Percentiles rank a stretch among this genome's conserved stretches.
Conservation (phyloP, 1,284 basidiomycete genomes). For the Xerocomus nothofagi region DNA sequence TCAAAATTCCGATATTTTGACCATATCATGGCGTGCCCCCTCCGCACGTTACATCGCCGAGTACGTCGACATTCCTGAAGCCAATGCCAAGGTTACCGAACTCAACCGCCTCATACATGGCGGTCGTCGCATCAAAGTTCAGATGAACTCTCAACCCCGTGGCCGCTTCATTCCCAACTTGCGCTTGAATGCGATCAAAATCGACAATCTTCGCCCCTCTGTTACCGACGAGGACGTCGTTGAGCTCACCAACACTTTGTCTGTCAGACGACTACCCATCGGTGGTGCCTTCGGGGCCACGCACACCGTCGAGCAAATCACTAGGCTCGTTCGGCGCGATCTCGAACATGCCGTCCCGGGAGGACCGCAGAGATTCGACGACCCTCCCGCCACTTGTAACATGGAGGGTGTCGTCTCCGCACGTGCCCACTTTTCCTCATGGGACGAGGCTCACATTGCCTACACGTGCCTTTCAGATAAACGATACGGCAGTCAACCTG, state of each 20-base stretch:
- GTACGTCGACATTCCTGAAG: constrained; percentile 29
- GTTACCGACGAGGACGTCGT: constrained; percentile 26
- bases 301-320: constrained; percentile 8
- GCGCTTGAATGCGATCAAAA: constrained; percentile 35
- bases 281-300: not conserved
- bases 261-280: constrained; percentile 25
- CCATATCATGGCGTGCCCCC: constrained; percentile 46
- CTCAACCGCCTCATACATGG: constrained; percentile 37
- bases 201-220: constrained; percentile 25
- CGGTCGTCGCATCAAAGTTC: constrained; percentile 44
- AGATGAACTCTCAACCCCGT: constrained; percentile 39
- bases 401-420: constrained; percentile 33
- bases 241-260: constrained; percentile 17
- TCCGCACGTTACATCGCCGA: constrained; percentile 40
- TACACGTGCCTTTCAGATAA: constrained; percentile 31
- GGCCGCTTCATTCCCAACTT: constrained; percentile 25
- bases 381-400: constrained; percentile 16
- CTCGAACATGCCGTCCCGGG: constrained; percentile 21
- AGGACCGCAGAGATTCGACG: constrained; percentile 20
- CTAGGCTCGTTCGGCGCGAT: constrained; percentile 18
- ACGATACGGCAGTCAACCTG: constrained; percentile 32
- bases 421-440: constrained; percentile 44
- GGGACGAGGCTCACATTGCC: constrained; percentile 46
- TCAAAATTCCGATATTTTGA: constrained; percentile 38
- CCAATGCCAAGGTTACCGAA: constrained; percentile 26